Evolutionary conservation across 2,329 filamentous ascomycete genomes (phyloP), one percentile per base, ranked within the genome.

Genomic region (Aspergillus cejpii): DNA sequence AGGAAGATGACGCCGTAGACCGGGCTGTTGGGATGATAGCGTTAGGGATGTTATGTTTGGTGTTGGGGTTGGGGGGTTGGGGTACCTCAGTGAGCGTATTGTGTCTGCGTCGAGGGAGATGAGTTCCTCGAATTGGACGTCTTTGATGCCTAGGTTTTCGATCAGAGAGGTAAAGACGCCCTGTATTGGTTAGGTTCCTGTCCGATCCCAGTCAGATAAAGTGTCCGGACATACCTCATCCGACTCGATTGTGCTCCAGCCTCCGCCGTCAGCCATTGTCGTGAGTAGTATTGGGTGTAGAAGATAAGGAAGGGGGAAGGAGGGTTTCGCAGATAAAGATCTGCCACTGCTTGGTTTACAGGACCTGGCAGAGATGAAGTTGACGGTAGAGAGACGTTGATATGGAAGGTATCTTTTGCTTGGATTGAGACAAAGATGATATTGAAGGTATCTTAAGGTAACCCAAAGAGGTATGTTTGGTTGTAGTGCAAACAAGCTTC

Each of bases 1-100:
- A 98, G 87, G 71, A 98, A 98, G 62, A 98, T 96, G 56, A 98
- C 88, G 60, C 92, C 92, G 72, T 95, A 94, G 42, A 95, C 77
- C 14, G 87, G 85, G 57, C 84, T 82, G 50, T 12, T 44, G 28
- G 34, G 34, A 12, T 17, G 41, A n/a, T n/a, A n/a, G n/a, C n/a
- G 27, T 45, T 24, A 4, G 8, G 34, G n/a, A 7, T 37, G 17
- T 47, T 44, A n/a, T n/a, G 19, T 39, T 41, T 47, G 40, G 15
- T 44, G 36, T 15, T 12, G 38, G 23, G 45, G 15, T 36, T 21
- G 20, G 19, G 23, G 39, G 23, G 15, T 41, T 38, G 8, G 7
- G 33, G 31, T 61, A 72, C 71, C 68, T 67, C 47, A 72, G 48
- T 12, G 65, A 66, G 10, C 67, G 63, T 54, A 72, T 66, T 34